Evolutionary conservation across 2,329 filamentous ascomycete species (phyloP).

Genomic region (Teratosphaeria nubilosa): DNA sequence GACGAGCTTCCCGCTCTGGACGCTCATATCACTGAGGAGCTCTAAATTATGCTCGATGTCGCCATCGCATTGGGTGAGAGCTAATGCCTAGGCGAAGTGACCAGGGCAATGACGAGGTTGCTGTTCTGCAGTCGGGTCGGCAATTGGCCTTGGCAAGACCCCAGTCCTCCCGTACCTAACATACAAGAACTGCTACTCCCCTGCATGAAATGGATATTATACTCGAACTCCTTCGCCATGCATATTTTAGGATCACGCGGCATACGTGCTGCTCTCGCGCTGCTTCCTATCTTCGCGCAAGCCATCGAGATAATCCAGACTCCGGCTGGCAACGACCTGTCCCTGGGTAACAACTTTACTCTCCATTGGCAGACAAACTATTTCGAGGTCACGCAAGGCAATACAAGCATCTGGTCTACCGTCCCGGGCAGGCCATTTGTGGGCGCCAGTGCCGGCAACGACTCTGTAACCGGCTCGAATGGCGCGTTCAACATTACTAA

Average conservation of each 20-base stretch:
- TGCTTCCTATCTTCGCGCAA: neutral
- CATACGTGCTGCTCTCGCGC: neutral
- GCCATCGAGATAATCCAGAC: neutral
- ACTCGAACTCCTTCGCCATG: neutral
- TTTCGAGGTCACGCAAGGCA: conserved; percentile 9
- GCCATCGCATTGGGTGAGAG: neutral
- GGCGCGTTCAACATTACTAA: conserved; percentile 19
- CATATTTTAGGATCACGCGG: neutral
- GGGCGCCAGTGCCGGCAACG: conserved; percentile 17
- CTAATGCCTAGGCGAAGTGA: neutral
- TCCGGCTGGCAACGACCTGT: neutral
- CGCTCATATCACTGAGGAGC: neutral
- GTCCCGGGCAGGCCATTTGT: conserved; percentile 13
- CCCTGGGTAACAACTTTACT: neutral
- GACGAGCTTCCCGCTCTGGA: neutral
- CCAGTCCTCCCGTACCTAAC: neutral
- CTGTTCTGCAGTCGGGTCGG: neutral
- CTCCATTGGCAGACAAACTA: neutral
- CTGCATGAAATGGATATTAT: neutral
- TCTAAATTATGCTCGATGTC: neutral
- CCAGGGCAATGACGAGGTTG: neutral
- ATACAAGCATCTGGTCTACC: conserved; percentile 14
- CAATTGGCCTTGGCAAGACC: neutral
- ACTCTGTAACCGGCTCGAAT: conserved; percentile 13
- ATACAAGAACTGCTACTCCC: neutral